Evolutionary conservation across 1,284 basidiomycete species (phyloP), one percentile per base, ranked within the genome.

Genomic region (Boletus semigastroideus): DNA sequence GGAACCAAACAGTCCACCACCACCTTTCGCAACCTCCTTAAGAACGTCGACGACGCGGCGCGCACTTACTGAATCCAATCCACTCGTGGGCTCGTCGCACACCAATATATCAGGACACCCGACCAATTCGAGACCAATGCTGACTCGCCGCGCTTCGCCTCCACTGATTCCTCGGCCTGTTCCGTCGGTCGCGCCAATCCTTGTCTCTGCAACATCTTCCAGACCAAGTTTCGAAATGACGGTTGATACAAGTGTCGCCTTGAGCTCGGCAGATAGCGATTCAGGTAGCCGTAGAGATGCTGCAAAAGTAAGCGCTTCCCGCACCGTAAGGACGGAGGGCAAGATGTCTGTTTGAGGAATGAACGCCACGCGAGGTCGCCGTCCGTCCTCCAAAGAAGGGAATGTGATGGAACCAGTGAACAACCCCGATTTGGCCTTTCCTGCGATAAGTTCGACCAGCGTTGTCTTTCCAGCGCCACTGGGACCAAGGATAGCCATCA

Each of bases 401-500:
- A 84, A 89, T 7, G 73, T 67, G 36, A 94, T 85, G 5, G 68
- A 70, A 3, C 94, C 93, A 0, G 82, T 74, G 7, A 77, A 75
- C n/a, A 78, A 69, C 1, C 90, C 90, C 5, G 80, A 78, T 72
- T 94, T 95, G 56, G 68, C 72, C 59, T 85, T 88, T 2, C 87
- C 84, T 1, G 91, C 90, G 9, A 95, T 77, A 30, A 94, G 82
- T 64, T 94, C 92, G 16, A 94, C 83, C 27, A 94, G 74, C 0
- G 92, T 92, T 1, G 88, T 90, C 69, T 93, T 93, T 41, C 90
- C 90, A 11, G 90, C 88, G 79, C 89, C 91, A 66, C 86, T 92
- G 1, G 93, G 92, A 0, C 93, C 93, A 5, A 96, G 80, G 49
- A 96, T 83, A 19, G 88, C 89, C 79, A 92, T 86, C 75, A 95